Evolutionary conservation across 2,329 filamentous ascomycete species (phyloP).

Genomic region (Fusarium chlamydosporum): DNA sequence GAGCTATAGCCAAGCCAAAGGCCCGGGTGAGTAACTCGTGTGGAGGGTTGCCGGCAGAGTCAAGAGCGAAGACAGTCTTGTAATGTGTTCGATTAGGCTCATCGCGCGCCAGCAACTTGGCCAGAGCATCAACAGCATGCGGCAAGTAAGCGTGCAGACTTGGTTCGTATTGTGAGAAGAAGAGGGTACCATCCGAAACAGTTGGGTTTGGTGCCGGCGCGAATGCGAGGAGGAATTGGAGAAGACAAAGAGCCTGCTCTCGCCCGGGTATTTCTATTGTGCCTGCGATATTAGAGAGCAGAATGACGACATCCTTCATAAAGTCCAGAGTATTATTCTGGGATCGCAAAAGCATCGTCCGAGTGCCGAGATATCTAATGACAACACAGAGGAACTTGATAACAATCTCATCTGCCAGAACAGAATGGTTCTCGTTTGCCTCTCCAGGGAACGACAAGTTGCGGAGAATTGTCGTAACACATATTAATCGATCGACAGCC

Average conservation of each 20-base stretch:
- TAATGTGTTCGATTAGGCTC: conserved; percentile 92
- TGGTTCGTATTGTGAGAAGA: conserved; percentile 86
- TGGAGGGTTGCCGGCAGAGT: conserved; percentile 73
- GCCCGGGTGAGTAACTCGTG: conserved; percentile 87
- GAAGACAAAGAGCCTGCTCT: conserved; percentile 87
- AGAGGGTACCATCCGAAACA: conserved; percentile 69
- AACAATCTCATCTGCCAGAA: conserved; percentile 81
- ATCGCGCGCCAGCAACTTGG: conserved; percentile 91
- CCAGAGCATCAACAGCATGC: conserved; percentile 88
- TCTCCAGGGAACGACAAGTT: conserved; percentile 87
- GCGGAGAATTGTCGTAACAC: conserved; percentile 90
- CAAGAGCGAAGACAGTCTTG: conserved; percentile 82
- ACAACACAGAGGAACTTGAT: conserved; percentile 87
- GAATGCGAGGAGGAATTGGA: conserved; percentile 93
- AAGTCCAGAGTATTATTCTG: conserved; percentile 92
- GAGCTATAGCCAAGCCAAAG: conserved; percentile 88
- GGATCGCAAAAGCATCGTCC: conserved; percentile 86
- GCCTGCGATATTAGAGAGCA: conserved; percentile 89
- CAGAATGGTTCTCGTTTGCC: conserved; percentile 74
- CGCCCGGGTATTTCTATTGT: conserved; percentile 84
- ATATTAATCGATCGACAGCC: conserved; percentile 88
- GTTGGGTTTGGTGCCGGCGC: conserved; percentile 82
- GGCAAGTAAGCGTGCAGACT: conserved; percentile 88
- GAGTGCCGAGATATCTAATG: conserved; percentile 89
- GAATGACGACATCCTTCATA: conserved; percentile 93